These are phyloP conservation scores for Postia placenta DNA, from an alignment of 768 basidiomycete species.

Conservation along the genomic window DNA sequence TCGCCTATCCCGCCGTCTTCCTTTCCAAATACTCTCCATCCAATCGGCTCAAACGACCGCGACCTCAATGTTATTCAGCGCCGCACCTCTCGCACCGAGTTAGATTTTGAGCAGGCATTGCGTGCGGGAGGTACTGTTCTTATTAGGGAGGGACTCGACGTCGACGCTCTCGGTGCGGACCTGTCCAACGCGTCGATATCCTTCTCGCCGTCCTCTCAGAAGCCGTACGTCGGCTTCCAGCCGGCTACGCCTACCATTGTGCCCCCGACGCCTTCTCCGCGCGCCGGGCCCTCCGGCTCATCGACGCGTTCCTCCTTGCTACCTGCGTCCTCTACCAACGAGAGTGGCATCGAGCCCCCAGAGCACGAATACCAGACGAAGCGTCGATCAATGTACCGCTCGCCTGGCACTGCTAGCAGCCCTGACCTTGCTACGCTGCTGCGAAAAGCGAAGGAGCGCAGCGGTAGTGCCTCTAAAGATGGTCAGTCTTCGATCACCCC, in stretches of 20 bases:
- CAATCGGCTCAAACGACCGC: constrained; percentile 48
- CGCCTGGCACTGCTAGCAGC: constrained; percentile 83
- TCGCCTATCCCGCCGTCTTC: constrained; percentile 39
- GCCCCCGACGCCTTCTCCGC: constrained; percentile 62
- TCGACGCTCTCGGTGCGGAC: constrained; percentile 58
- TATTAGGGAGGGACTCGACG: constrained; percentile 66
- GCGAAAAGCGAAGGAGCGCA: constrained; percentile 74
- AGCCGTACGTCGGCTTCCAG: constrained; percentile 32
- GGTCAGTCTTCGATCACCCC: constrained; percentile 8
- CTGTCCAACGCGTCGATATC: constrained; percentile 30
- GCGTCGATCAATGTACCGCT: constrained; percentile 81
- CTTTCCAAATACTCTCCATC: constrained; percentile 47
- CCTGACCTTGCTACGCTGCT: constrained; percentile 88
- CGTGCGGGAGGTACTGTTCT: constrained; percentile 59
- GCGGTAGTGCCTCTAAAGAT: constrained; percentile 25
- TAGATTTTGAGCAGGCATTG: constrained; percentile 79
- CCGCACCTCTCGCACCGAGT: constrained; percentile 65
- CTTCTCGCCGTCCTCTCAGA: constrained; percentile 37
- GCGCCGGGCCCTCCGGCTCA: constrained; percentile 26
- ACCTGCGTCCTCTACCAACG: constrained; percentile 41
- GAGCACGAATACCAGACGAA: constrained; percentile 66
- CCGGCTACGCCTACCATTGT: constrained; percentile 58
- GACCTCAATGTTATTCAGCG: constrained; percentile 29
- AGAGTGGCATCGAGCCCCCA: constrained; percentile 59
- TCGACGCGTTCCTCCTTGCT: constrained; percentile 21